A percentile compares a stretch with the other conserved stretches of the same genome.
These are phyloP conservation scores for Naganishia kalamii DNA, from an alignment of 768 basidiomycete genomes.

Conservation along the genomic window DNA sequence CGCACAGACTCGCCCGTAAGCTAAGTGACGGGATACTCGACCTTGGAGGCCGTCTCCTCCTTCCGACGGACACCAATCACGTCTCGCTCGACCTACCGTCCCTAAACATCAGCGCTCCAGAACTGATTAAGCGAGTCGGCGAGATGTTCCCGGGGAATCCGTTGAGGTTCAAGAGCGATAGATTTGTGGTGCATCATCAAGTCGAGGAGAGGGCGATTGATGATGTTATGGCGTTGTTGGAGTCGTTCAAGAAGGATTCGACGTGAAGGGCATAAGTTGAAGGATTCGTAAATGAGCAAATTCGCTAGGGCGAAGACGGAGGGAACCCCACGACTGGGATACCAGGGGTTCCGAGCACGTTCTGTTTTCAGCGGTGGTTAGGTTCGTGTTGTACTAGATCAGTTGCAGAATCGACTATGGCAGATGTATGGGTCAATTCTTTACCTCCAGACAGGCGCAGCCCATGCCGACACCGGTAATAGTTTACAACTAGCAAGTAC, in stretches of 20 bases:
- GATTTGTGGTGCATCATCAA: constrained; percentile 82
- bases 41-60: constrained; percentile 66
- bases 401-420: no score
- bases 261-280: constrained; percentile 25
- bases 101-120: constrained; percentile 14
- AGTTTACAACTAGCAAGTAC: no score
- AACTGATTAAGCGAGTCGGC: constrained; percentile 50
- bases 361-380: no score
- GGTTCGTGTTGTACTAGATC: no score
- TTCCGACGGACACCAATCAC: constrained; percentile 81
- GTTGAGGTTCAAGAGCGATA: constrained; percentile 62
- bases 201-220: constrained; percentile 70
- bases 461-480: no score
- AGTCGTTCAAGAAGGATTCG: constrained; percentile 64
- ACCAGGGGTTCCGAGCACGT: not conserved
- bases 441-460: no score
- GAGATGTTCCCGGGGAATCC: constrained; percentile 58
- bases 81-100: constrained; percentile 49
- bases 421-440: no score
- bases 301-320: constrained; percentile 17
- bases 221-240: constrained; percentile 65
- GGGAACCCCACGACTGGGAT: constrained; percentile 12
- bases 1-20: constrained; percentile 65
- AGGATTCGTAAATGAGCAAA: not conserved
- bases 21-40: constrained; percentile 66